A percentile compares a stretch with the other conserved stretches of the same genome.
Conservation (phyloP, 257 asterid genomes). For the Solanum chilense region DNA sequence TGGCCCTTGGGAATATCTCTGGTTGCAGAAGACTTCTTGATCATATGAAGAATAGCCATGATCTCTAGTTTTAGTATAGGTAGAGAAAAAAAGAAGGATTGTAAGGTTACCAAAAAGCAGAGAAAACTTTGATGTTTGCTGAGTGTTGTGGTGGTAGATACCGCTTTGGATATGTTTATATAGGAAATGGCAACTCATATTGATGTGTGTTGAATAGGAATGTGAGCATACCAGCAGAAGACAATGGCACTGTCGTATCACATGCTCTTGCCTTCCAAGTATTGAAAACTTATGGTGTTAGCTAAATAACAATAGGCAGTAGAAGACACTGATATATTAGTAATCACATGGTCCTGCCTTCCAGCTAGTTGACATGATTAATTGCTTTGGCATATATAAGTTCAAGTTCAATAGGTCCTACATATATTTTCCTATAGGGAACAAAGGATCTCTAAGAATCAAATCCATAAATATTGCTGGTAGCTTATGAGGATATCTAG, state of each 20-base stretch:
- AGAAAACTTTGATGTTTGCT: not conserved
- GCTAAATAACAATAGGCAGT: not conserved
- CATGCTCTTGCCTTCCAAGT: slow-evolving; percentile 3
- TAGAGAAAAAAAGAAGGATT: not conserved
- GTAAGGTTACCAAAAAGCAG: not conserved
- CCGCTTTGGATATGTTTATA: not conserved
- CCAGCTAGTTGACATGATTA: not conserved
- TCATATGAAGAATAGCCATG: not conserved
- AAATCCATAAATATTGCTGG: not conserved
- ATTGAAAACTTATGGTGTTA: not conserved
- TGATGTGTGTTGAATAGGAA: not conserved
- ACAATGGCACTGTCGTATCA: not conserved
- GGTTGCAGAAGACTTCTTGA: not conserved
- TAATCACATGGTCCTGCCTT: not conserved
- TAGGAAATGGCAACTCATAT: not conserved
- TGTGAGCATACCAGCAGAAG: not conserved
- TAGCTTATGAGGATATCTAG: not conserved
- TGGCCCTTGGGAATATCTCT: not conserved
- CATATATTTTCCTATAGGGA: not conserved
- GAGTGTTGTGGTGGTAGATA: not conserved
- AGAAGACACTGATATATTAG: too few species aligned
- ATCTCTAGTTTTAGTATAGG: not conserved
- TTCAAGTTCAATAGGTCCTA: not conserved
- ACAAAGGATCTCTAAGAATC: not conserved
- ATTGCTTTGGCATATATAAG: not conserved